These are phyloP conservation scores for Leptographium lundbergii DNA, from an alignment of 2,329 filamentous ascomycete genomes.

Conservation along the genomic window DNA sequence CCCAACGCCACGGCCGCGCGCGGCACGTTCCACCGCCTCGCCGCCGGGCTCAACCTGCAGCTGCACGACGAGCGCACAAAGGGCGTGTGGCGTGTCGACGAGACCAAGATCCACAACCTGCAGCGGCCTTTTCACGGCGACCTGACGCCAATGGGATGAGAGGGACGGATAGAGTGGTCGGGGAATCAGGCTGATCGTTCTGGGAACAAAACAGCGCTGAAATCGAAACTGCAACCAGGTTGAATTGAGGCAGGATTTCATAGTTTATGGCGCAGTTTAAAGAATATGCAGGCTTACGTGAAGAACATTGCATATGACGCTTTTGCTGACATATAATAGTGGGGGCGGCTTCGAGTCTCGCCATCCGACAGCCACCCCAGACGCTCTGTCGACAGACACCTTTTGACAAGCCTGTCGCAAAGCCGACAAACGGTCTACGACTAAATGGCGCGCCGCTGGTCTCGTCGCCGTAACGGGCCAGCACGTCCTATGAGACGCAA, in stretches of 20 bases:
- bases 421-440: background rate
- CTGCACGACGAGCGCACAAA: slow-evolving; percentile 23
- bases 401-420: background rate
- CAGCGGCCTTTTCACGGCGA: slow-evolving; percentile 21
- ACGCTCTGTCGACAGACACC: too few species aligned
- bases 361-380: too few species aligned
- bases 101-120: slow-evolving; percentile 11
- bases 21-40: slow-evolving; percentile 19
- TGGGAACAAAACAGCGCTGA: too few species aligned
- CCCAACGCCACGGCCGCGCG: slow-evolving; percentile 11
- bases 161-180: too few species aligned
- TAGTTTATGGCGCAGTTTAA: too few species aligned
- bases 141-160: slow-evolving; percentile 17
- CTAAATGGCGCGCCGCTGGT: background rate
- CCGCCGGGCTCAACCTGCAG: slow-evolving; percentile 17
- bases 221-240: too few species aligned
- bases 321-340: too few species aligned
- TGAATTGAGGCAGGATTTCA: too few species aligned
- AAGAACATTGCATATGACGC: too few species aligned
- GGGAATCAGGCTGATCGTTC: too few species aligned
- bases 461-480: background rate
- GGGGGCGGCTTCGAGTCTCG: too few species aligned
- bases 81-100: slow-evolving; percentile 25
- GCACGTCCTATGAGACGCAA: background rate
- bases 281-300: too few species aligned